These are phyloP conservation scores for Avena sativa DNA, from an alignment of 176 grass and related monocot species.

Conservation along the genomic window DNA sequence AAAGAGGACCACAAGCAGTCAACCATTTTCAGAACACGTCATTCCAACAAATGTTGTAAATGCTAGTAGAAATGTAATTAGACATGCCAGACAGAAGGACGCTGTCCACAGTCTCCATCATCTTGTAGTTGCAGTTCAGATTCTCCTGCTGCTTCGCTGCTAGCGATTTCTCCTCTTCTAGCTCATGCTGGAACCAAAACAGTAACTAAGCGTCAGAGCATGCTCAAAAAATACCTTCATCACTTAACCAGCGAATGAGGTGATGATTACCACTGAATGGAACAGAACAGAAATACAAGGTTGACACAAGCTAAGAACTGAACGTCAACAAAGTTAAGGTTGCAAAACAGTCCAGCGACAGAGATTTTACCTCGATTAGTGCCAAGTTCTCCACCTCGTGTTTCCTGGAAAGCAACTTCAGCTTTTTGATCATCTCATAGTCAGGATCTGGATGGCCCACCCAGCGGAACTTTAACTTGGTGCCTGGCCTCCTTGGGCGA, in stretches of 20 bases:
- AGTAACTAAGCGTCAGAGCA: slow-evolving; percentile 23
- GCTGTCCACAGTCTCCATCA: slow-evolving; percentile 50
- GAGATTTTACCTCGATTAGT: slow-evolving; percentile 70
- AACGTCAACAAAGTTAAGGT: slow-evolving; percentile 18
- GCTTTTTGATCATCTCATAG: slow-evolving; percentile 48
- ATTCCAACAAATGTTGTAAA: slow-evolving; percentile 39
- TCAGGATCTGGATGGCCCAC: slow-evolving; percentile 34
- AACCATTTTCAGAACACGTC: slow-evolving; percentile 26
- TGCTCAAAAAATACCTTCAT: not conserved
- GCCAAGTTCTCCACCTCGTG: slow-evolving; percentile 68
- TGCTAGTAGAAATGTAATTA: not conserved
- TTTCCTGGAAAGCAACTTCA: slow-evolving; percentile 49
- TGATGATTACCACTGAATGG: not conserved
- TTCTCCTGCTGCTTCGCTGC: slow-evolving; percentile 56
- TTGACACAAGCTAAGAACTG: not conserved
- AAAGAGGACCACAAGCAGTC: not conserved
- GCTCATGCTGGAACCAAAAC: slow-evolving; percentile 45
- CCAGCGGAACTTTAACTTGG: slow-evolving; percentile 50
- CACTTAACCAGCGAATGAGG: not conserved
- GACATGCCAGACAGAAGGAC: slow-evolving; percentile 27
- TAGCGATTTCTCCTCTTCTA: slow-evolving; percentile 51
- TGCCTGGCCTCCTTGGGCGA: slow-evolving; percentile 56
- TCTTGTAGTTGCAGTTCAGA: slow-evolving; percentile 49
- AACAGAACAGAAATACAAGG: not conserved
- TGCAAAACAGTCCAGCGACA: not conserved